Evolutionary conservation across 352 stramenopile genomes (phyloP), one percentile per base, ranked within the genome.

Genomic region (Phytopythium sindhum): DNA sequence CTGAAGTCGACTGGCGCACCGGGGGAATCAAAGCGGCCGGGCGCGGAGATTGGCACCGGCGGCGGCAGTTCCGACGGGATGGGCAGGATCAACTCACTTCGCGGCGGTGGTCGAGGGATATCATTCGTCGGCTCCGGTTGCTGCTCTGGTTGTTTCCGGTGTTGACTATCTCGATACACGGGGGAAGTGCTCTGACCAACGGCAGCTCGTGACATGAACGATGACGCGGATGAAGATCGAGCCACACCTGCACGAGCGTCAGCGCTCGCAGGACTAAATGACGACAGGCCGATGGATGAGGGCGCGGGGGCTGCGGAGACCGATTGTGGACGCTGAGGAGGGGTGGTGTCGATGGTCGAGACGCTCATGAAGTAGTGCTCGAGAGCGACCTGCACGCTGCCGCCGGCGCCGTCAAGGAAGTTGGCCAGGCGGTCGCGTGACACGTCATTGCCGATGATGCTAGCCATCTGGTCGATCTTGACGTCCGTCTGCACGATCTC

Each of bases 341-440:
- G 26, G 5, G 54, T 21, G 53, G n/a, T 63, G 8, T 89, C 72
- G 21, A 73, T 33, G 8, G 62, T 79, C 14, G 82, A 90, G 31
- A 90, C 57, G 44, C 73, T 92, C 87, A 96, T 96, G 51, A 96
- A 96, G 75, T 94, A 96, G 64, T 96, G 87, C 64, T 96, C 87
- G 33, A 96, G 41, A n/a, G 87, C 87, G 17, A 94, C 76, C 66
- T 96, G 87, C 7, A 94, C 85, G 60, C 90, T 82, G 24, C 87
- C 87, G 21, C 85, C 87, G 7, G 87, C 87, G 8, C 87, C 87
- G 57, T 96, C 87, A 12, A 96, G 60, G 50, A 89, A 92, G 52
- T 89, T 86, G 8, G 76, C 78, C 9, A 96, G 74, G 1, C 72
- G 70, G 63, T 92, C 81, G 24, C 83, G 84, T 57, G 85, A 88